Percentiles rank a stretch among this genome's conserved stretches.
phyloP scores from a whole-genome alignment of 345 rosid genomes.

The Citrus reticulata region DNA sequence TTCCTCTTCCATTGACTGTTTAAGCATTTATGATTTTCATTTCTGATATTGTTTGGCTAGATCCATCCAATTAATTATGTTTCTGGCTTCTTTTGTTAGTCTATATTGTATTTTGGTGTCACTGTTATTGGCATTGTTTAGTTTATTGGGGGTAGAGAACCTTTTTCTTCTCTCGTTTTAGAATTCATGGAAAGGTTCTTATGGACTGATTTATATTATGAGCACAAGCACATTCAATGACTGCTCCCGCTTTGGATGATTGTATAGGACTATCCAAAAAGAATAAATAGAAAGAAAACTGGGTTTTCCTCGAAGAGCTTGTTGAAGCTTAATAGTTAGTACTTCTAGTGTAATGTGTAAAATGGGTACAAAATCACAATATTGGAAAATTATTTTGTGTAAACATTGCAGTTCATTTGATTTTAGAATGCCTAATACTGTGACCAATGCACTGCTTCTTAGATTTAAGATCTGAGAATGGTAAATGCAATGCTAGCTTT shows the following conservation, averaged over 20 bases:
- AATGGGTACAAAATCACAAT: neutral
- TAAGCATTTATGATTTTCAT: neutral
- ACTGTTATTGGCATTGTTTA: neutral
- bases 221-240: neutral
- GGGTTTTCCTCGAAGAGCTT: neutral
- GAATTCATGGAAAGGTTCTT: neutral
- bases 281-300: neutral
- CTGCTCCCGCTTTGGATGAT: neutral
- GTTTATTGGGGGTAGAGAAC: neutral
- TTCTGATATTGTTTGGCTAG: neutral
- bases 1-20: neutral
- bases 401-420: neutral
- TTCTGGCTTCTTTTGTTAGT: neutral
- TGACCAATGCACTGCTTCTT: neutral
- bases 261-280: neutral
- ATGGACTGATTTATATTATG: neutral
- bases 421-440: neutral
- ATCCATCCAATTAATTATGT: neutral
- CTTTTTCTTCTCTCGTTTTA: neutral
- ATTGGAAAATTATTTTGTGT: neutral
- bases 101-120: neutral
- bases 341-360: neutral
- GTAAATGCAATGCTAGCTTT: neutral
- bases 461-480: neutral
- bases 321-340: neutral